These are phyloP conservation scores for Cladosporium velox DNA, from an alignment of 2,329 filamentous ascomycete genomes.

Conservation along the genomic window DNA sequence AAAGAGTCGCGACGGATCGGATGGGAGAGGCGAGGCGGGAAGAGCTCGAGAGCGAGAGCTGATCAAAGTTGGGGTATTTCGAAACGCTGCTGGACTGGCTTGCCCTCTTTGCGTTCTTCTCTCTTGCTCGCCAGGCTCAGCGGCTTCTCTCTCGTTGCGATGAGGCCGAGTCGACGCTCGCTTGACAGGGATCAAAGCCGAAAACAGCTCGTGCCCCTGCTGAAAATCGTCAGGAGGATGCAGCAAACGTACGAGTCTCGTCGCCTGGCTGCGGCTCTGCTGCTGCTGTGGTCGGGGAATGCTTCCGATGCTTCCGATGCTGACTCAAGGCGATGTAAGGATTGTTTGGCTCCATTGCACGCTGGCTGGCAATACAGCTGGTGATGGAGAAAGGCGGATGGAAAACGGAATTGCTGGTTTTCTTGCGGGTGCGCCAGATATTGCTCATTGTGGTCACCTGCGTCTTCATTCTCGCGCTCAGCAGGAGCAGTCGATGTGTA, in stretches of 20 bases:
- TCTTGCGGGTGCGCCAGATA: background rate
- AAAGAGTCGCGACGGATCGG: background rate
- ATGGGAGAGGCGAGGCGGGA: background rate
- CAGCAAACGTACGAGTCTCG: constrained; percentile 19
- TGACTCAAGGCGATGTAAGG: background rate
- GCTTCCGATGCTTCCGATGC: constrained; percentile 1
- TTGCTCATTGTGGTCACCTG: constrained; percentile 15
- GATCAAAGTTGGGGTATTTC: background rate
- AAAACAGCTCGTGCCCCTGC: constrained; percentile 10
- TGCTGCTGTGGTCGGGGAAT: constrained; percentile 9
- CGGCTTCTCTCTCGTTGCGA: background rate
- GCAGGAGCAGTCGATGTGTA: background rate
- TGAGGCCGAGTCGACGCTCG: constrained; percentile 3
- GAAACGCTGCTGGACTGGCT: constrained; percentile 5
- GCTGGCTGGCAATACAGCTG: background rate
- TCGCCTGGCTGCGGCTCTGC: constrained; percentile 3
- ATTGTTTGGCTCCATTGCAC: background rate
- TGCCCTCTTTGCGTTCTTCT: background rate
- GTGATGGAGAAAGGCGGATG: constrained; percentile 14
- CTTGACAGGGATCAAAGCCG: constrained; percentile 6
- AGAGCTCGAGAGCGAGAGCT: background rate
- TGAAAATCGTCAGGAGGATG: constrained; percentile 13
- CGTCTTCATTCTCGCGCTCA: background rate
- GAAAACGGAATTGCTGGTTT: constrained; percentile 6
- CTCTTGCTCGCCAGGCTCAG: constrained; percentile 1